Evolutionary conservation across 805 yeast genomes (phyloP), one percentile per base, ranked within the genome.

Genomic region (Saturnispora diversa): DNA sequence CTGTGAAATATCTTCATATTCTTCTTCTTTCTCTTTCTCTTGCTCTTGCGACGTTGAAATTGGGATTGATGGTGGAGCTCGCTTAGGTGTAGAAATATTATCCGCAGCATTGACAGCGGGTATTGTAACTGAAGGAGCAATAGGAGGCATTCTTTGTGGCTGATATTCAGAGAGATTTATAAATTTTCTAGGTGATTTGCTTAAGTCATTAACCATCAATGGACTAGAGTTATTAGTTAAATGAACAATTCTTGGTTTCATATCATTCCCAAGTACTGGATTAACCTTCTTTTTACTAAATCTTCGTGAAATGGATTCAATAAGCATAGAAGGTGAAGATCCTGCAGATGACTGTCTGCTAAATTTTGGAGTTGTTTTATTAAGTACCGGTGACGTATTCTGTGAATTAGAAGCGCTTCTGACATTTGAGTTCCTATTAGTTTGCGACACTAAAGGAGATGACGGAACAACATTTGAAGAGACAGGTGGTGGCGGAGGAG

Each of bases 401-500:
- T 37, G 33, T 10, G 34, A 37, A 11, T 19, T 30, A 5, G 36
- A 23, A 3, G 21, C 13, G 13, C 21, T 33, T 21, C 24, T 33
- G 5, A 6, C 16, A 13, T 23, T 6, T 23, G 36, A 33, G 24
- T 22, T 24, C 11, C 28, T 33, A 8, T 33, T 22, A 21, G 16
- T 10, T 33, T 33, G 36, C 6, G 29, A 16, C 11, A 36, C 13
- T 13, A 28, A 21, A 12, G 39, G 39, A 12, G 39, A 36, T 27
- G 28, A 16, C 9, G 26, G 3, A 10, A 15, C 22, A 17, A 23
- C 11, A 11, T n/a, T 16, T 13, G 40, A 16, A n/a, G 41, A 13
- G 10, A 11, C 17, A 17, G 33, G 55, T 8, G 63, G 62, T 13
- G 61, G 64, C 3, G 61, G 58, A 15, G 67, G 68, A 13, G 63